Evolutionary conservation across 164 flowering plant genomes (phyloP), one percentile per base, ranked within the genome.

Genomic region (Vitis vinifera): DNA sequence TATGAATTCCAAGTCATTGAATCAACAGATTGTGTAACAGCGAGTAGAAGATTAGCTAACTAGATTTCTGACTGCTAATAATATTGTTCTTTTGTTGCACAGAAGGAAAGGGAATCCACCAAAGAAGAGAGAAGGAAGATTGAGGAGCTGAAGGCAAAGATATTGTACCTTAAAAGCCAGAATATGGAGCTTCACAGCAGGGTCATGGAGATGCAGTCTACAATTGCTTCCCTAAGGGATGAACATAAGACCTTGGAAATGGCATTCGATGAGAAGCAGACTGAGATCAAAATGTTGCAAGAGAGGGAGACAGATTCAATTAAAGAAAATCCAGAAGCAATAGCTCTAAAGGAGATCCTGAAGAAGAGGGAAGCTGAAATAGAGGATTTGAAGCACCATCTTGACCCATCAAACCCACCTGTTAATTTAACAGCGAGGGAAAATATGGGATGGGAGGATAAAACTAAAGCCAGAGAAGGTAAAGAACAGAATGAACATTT

Each of bases 351-450:
- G 10, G 80, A 81, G 71, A 71, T 68, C 13, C 50, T 88, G 71
- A 83, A 79, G 77, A 82, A 82, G 67, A 88, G 87, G 70, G 94
- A 89, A 59, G 75, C 76, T 47, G 88, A 87, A 66, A 77, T 85
- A 49, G 76, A 81, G 16, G 83, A 82, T 9, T 66, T 85, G 83
- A 85, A 84, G 74, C 78, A 27, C n/a, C 81, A 55, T 2, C 76
- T 77, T 19, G 76, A 86, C 62, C 78, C 86, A 17, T 78, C 87
- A 52, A 70, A 69, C 12, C 65, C 66, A 10, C 37, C 65, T 3
- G 67, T 66, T 9, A 83, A 76, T 68, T 13, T 64, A 60, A 78
- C 82, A 15, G 48, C 16, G 11, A 52, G 10, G 11, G 65, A 9
- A 15, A 60, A 8, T 23, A 10, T 37, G 17, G 10, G 2, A 2